phyloP scores from a whole-genome alignment of 768 basidiomycete genomes.

The Calocybe cyanea region DNA sequence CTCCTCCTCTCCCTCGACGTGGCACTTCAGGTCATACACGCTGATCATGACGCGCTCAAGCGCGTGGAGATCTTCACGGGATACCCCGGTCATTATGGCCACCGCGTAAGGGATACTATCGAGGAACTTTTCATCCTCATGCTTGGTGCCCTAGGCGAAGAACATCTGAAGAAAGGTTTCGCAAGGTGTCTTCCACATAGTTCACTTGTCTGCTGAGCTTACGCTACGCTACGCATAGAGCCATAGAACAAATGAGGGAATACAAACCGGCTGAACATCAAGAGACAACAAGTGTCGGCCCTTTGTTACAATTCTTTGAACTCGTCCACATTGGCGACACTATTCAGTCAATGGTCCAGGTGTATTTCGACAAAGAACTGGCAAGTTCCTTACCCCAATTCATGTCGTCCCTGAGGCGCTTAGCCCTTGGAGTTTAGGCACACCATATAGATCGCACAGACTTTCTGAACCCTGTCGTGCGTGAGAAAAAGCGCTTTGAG shows the following conservation, averaged over 20 bases:
- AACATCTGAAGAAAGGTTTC: slow-evolving; percentile 83
- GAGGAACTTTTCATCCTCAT: slow-evolving; percentile 91
- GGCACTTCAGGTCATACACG: slow-evolving; percentile 89
- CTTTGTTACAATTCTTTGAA: slow-evolving; percentile 59
- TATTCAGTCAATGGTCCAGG: slow-evolving; percentile 34
- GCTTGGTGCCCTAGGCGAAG: slow-evolving; percentile 69
- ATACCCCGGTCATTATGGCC: slow-evolving; percentile 86
- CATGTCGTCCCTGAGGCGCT: not conserved
- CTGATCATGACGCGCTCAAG: slow-evolving; percentile 87
- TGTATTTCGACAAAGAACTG: slow-evolving; percentile 85
- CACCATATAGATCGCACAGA: slow-evolving; percentile 90
- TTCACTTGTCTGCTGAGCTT: slow-evolving; percentile 11
- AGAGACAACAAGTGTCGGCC: slow-evolving; percentile 80
- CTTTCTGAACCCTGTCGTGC: slow-evolving; percentile 87
- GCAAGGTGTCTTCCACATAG: slow-evolving; percentile 47
- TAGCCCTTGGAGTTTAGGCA: slow-evolving; percentile 39
- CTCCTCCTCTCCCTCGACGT: slow-evolving; percentile 88
- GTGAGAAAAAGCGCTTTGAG: slow-evolving; percentile 97
- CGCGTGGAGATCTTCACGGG: slow-evolving; percentile 85
- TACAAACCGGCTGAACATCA: slow-evolving; percentile 89
- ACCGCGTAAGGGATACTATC: slow-evolving; percentile 85
- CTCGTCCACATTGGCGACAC: no score
- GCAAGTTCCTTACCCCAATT: slow-evolving; percentile 30
- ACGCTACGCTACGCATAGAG: slow-evolving; percentile 41
- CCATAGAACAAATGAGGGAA: slow-evolving; percentile 83